Evolutionary conservation across 129 eudicot genomes (phyloP).

Genomic region (Centrapalus pauciflorus): DNA sequence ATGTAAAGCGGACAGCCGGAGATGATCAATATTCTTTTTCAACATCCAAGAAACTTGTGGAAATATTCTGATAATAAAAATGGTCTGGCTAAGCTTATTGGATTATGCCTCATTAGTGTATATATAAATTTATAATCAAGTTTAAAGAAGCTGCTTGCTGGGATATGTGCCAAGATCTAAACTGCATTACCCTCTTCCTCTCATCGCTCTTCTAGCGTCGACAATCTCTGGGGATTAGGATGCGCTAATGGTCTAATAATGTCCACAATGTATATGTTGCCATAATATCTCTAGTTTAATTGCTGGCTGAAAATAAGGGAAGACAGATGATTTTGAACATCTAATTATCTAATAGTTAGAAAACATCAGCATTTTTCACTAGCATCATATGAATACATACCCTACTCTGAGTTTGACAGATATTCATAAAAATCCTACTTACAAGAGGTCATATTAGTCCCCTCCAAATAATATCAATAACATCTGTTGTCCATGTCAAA

Average conservation of each 20-base stretch:
- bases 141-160: not conserved
- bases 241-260: not conserved
- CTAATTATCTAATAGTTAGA: not conserved
- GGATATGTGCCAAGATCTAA: not conserved
- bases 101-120: not conserved
- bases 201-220: not conserved
- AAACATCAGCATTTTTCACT: not conserved
- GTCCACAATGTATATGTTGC: conserved; percentile 1
- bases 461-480: not conserved
- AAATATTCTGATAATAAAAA: not conserved
- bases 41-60: not conserved
- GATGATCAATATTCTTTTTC: not conserved
- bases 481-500: not conserved
- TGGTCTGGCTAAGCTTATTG: not conserved
- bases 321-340: not conserved
- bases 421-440: not conserved
- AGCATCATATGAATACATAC: not conserved
- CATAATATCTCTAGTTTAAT: not conserved
- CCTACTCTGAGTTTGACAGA: not conserved
- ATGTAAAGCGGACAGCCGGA: not conserved
- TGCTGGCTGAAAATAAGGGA: not conserved
- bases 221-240: not conserved
- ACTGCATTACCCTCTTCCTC: not conserved
- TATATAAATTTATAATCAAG: not conserved
- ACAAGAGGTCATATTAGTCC: not conserved